These are phyloP conservation scores for Lichtheimia ornata DNA, from an alignment of 371 early-diverging fungal species.

Conservation along the genomic window DNA sequence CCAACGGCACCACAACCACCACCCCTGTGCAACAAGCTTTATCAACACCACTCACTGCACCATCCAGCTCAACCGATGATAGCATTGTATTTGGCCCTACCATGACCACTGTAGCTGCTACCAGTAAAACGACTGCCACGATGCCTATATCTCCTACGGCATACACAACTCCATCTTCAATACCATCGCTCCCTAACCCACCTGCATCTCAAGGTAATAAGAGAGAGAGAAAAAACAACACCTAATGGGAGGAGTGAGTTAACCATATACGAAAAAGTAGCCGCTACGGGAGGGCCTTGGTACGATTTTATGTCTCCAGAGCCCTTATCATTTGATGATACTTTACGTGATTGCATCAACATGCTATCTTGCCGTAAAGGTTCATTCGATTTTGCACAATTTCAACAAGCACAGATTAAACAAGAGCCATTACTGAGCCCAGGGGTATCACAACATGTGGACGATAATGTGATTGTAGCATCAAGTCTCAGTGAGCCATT, in stretches of 20 bases:
- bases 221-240: not conserved
- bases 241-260: not conserved
- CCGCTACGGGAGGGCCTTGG: not conserved
- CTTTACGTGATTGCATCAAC: constrained; percentile 9
- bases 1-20: too few relatives aligned
- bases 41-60: too few relatives aligned
- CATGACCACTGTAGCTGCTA: too few relatives aligned
- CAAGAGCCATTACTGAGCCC: not conserved
- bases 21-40: too few relatives aligned
- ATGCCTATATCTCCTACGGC: not conserved
- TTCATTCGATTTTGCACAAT: too few relatives aligned
- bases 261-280: not conserved
- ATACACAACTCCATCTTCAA: not conserved
- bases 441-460: too few relatives aligned
- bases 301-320: not conserved
- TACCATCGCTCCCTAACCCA: not conserved
- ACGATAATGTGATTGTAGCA: not conserved
- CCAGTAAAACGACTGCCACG: too few relatives aligned
- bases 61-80: too few relatives aligned
- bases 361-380: constrained; percentile 7
- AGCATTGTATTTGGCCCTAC: too few relatives aligned
- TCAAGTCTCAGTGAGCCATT: not conserved
- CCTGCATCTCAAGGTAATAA: not conserved
- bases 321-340: constrained; percentile 2
- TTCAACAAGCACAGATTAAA: not conserved